phyloP scores from a whole-genome alignment of 805 yeast species.

The Yamadazyma olivae region DNA sequence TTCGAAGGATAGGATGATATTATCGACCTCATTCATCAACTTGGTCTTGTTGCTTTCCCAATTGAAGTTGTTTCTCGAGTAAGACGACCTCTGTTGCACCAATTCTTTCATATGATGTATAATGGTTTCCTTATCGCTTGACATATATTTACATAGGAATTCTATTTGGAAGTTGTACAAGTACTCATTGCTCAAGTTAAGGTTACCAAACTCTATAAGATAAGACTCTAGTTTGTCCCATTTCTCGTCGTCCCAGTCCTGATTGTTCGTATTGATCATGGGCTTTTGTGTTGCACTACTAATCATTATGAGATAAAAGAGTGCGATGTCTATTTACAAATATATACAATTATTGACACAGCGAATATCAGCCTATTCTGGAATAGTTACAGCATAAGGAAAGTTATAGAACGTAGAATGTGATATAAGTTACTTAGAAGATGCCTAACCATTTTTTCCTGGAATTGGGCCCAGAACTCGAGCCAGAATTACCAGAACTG shows the following conservation, averaged over 20 bases:
- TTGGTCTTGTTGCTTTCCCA: slow-evolving; percentile 12
- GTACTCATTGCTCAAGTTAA: slow-evolving; percentile 8
- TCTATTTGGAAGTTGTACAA: slow-evolving; percentile 12
- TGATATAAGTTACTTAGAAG: too few species aligned
- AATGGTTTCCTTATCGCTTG: slow-evolving; percentile 8
- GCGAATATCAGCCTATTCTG: background rate
- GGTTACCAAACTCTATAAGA: slow-evolving; percentile 12
- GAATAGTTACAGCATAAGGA: too few species aligned
- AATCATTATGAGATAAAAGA: background rate
- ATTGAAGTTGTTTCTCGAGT: slow-evolving; percentile 10
- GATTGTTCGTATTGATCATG: background rate
- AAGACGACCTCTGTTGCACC: slow-evolving; percentile 1
- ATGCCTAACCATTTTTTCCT: too few species aligned
- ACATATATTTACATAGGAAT: slow-evolving; percentile 9
- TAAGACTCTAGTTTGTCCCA: slow-evolving; percentile 13
- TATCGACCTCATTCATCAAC: slow-evolving; percentile 16
- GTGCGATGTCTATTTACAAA: background rate
- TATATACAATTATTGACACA: background rate
- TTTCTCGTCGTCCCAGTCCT: slow-evolving; percentile 7
- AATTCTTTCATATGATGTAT: slow-evolving; percentile 7
- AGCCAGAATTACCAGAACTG: too few species aligned
- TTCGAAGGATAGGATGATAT: slow-evolving; percentile 11
- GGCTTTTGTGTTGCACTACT: background rate
- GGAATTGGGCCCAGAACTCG: too few species aligned
- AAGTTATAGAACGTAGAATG: too few species aligned